Percentiles rank a stretch among this genome's conserved stretches.
phyloP scores from a whole-genome alignment of 208 protist species.

The Leishmania major region DNA sequence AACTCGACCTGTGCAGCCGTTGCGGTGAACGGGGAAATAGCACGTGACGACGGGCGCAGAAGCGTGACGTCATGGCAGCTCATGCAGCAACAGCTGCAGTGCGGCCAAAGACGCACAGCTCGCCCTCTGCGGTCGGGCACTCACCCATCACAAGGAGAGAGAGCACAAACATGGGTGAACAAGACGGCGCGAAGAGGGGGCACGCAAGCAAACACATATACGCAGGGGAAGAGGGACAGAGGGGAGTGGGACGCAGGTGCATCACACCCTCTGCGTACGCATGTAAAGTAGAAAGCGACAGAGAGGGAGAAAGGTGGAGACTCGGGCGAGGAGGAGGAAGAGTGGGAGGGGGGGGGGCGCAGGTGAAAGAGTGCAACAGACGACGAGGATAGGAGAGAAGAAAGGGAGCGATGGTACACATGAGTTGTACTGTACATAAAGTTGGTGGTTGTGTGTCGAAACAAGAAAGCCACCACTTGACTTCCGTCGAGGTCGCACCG shows the following conservation, averaged over 20 bases:
- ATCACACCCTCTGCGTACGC: not conserved
- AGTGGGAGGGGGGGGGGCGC: not conserved
- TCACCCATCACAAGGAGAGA: not conserved
- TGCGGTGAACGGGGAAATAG: not conserved
- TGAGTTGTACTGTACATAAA: constrained; percentile 5
- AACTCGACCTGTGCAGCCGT: not conserved
- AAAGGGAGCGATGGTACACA: not conserved
- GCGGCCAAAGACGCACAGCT: not conserved
- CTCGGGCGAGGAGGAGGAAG: not conserved
- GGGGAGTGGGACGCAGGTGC: not conserved
- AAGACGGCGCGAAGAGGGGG: not conserved
- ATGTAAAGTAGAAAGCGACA: not conserved
- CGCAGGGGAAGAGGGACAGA: not conserved
- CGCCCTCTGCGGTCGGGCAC: not conserved
- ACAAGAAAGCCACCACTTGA: too few relatives aligned
- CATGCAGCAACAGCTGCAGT: not conserved
- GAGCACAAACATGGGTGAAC: not conserved
- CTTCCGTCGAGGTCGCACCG: not conserved
- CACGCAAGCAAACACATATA: not conserved
- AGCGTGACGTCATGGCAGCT: not conserved
- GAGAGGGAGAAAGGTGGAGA: not conserved
- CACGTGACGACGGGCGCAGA: not conserved
- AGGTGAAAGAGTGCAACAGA: not conserved
- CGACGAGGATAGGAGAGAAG: not conserved
- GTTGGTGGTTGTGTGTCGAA: not conserved